Evolutionary conservation across 2,329 filamentous ascomycete species (phyloP), one percentile per base, ranked within the genome.

Genomic region (Pochonia chlamydosporia): DNA sequence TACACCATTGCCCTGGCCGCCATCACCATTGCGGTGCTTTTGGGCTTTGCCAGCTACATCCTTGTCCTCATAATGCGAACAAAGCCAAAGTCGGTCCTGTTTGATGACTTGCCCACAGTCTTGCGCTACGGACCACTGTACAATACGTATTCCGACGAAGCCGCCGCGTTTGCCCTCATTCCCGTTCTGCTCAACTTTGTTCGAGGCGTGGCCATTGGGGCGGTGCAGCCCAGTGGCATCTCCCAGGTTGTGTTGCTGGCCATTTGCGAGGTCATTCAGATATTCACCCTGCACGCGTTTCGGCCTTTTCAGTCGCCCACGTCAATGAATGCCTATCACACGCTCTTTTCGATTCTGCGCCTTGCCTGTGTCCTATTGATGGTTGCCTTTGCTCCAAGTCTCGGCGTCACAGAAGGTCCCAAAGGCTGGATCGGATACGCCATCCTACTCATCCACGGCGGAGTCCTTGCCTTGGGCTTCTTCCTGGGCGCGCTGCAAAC

Each of bases 251-350:
- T 96, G 21, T 74, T 97, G 37, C 77, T 99, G 33, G 91, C 91
- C 23, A 92, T 96, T 46, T 96, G 91, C 65, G 93, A 99, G 69
- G 87, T 97, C 52, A 85, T 96, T 28, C 82, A 91, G 49, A 82
- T 96, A 30, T 74, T 97, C 39, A 92, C 91, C 0, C 71, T 97
- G 4, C 84, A 93, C 57, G 89, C 89, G 7, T 95, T 97, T 70
- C 83, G 87, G 14, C 93, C 93, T 1, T 99, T 95, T 60, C 85
- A 92, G 51, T 83, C 84, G 2, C 83, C 91, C 20, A 97, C 93
- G 0, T 96, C 92, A 24, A 99, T 99, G 93, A 97, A 97, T 62
- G 82, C 89, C 9, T 96, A 96, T 56, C 91, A 97, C 59, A 88
- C 86, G 2, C 81, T 90, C 52, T 96, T 96, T 65, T 81, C 90